Base-by-base conservation (phyloP, 768 basidiomycete genomes). In the Rhizopogon vesiculosus region DNA sequence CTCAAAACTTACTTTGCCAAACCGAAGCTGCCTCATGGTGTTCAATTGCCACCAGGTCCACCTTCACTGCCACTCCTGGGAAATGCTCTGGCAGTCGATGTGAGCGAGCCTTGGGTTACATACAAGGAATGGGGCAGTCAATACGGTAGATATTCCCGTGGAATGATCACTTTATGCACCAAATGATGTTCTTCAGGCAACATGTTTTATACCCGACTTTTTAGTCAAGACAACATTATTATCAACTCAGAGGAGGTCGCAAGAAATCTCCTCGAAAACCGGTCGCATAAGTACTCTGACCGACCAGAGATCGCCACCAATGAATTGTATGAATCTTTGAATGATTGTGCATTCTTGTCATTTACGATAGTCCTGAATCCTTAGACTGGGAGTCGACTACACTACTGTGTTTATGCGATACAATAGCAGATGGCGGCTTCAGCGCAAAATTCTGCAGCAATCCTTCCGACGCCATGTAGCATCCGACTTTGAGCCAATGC, bases 381-480 rank as follows among this genome's bases (percentile, higher is more conserved):
- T 5, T 38, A 56, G 55, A 35, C 49, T 61, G 29, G 57, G 55
- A 15, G 45, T 53, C n/a, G 40, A 52, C 44, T 56, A 46, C 42
- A 48, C 39, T 25, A 51, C 49, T 7, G 51, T 42, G 4, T 43
- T 60, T 15, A 44, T 64, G 59, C 53, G 55, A 19, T 64, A 64
- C 38, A 56, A 54, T 39, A 42, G 53, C 31, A 38, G 33, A 19
- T 64, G 61, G 61, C 61, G 59, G 9, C 41, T 55, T 25, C 61
- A 62, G 28, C 62, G 62, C 31, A 56, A 45, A 22, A 42, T 60
- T 15, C 41, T 60, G 22, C 55, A 56, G 8, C 59, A 62, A n/a
- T 33, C 53, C 19, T 56, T 62, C 45, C 58, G 56, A 15, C 18
- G 19, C 6, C 51, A 59, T 25, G 51, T 39, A 13, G 41, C 49